A percentile compares a stretch with the other conserved stretches of the same genome.
Conservation (phyloP, 2,329 filamentous ascomycete species). For the Penicillium palitans region DNA sequence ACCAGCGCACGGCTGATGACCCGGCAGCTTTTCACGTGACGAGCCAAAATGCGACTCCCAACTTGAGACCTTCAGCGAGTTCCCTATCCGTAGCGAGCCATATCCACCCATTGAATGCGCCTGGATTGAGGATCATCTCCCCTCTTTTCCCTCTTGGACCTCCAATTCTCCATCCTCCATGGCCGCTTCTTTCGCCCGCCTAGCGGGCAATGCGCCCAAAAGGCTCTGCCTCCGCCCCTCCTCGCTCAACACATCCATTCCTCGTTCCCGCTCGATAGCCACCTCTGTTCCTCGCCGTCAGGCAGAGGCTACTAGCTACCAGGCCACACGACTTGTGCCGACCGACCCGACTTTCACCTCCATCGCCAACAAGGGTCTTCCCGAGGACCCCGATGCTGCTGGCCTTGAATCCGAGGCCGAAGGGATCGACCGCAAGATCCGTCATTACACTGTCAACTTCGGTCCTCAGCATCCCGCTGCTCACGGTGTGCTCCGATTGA, state of each 20-base stretch:
- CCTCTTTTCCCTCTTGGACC: conserved; percentile 23
- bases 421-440: conserved; percentile 72
- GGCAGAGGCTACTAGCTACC: conserved; percentile 51
- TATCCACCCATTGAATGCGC: conserved; percentile 38
- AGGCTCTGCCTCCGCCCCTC: conserved; percentile 58
- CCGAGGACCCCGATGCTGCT: conserved; percentile 43
- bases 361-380: conserved; percentile 44
- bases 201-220: conserved; percentile 61
- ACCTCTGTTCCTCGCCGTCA: conserved; percentile 56
- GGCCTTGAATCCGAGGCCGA: conserved; percentile 49
- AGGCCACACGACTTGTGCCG: conserved; percentile 57
- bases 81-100: conserved; percentile 33
- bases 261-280: conserved; percentile 56
- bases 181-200: conserved; percentile 62
- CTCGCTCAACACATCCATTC: conserved; percentile 43
- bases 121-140: conserved; percentile 39
- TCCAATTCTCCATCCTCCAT: conserved; percentile 44
- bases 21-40: conserved; percentile 39
- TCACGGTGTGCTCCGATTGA: conserved; percentile 95
- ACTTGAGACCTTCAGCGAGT: conserved; percentile 30
- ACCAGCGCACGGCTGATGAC: conserved; percentile 40
- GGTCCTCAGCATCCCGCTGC: conserved; percentile 97
- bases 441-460: conserved; percentile 99
- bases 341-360: conserved; percentile 58
- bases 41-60: conserved; percentile 37